phyloP scores from a whole-genome alignment of 1,284 basidiomycete genomes.

The Rhodotorula glutinis region DNA sequence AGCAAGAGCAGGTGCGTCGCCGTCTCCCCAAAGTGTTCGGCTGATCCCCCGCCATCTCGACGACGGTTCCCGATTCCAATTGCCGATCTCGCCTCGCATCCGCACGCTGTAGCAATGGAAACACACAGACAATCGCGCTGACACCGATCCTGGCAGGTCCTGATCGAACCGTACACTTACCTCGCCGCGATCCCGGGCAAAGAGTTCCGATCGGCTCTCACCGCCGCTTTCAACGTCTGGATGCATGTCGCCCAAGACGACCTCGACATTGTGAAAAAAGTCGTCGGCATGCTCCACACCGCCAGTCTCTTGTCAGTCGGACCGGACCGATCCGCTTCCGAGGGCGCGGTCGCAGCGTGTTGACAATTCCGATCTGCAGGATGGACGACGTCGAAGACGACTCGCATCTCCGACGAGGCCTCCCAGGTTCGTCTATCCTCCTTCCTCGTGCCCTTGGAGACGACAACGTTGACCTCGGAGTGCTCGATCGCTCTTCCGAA shows the following conservation, averaged over 20 bases:
- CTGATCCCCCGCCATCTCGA: neutral
- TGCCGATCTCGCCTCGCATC: neutral
- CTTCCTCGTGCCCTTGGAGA: neutral
- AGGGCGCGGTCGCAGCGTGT: neutral
- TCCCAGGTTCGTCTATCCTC: slow-evolving; percentile 59
- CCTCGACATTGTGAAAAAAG: slow-evolving; percentile 67
- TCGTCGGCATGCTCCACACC: slow-evolving; percentile 92
- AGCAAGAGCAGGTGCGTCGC: slow-evolving; percentile 48
- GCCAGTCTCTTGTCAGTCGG: slow-evolving; percentile 78
- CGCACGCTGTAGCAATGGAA: too few species aligned
- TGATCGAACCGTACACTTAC: slow-evolving; percentile 78
- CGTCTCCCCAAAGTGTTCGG: neutral
- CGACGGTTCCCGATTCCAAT: neutral
- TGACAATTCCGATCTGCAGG: slow-evolving; percentile 50
- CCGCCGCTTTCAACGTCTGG: slow-evolving; percentile 94
- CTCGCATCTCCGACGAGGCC: slow-evolving; percentile 80
- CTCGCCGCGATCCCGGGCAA: slow-evolving; percentile 84
- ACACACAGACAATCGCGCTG: neutral
- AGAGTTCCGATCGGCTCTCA: slow-evolving; percentile 83
- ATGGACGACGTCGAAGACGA: slow-evolving; percentile 98
- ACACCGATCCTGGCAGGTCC: slow-evolving; percentile 17
- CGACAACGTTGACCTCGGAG: neutral
- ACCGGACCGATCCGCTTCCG: neutral
- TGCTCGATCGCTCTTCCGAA: too few species aligned
- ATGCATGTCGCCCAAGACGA: slow-evolving; percentile 72